These are phyloP conservation scores for Dryas integrifolia DNA, from an alignment of 331 rosid species.

Conservation along the genomic window DNA sequence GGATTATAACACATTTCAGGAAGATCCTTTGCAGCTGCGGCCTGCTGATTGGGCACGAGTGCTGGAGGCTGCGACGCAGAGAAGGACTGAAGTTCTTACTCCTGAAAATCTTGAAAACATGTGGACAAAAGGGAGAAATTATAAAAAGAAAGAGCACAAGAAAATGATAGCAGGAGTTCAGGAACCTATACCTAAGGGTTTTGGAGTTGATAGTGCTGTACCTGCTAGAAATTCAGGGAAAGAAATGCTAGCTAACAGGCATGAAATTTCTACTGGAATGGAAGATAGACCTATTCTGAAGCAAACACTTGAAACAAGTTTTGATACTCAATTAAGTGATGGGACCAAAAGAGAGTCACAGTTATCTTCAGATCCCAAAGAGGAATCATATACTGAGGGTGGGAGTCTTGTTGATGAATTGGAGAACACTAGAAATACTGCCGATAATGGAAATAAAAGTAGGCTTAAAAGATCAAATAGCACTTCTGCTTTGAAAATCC, in stretches of 20 bases:
- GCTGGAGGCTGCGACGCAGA: slow-evolving; percentile 81
- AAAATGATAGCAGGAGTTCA: slow-evolving; percentile 38
- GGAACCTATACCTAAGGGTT: slow-evolving; percentile 44
- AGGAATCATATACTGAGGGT: slow-evolving; percentile 33
- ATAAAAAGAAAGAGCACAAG: slow-evolving; percentile 76
- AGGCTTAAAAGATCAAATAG: slow-evolving; percentile 70
- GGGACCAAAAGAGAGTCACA: slow-evolving; percentile 33
- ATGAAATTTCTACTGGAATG: slow-evolving; percentile 35
- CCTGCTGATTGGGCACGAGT: slow-evolving; percentile 79
- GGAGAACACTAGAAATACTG: slow-evolving; percentile 31
- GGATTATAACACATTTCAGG: slow-evolving; percentile 31
- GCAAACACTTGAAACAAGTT: slow-evolving; percentile 26
- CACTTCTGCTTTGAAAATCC: slow-evolving; percentile 59
- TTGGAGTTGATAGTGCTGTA: slow-evolving; percentile 32
- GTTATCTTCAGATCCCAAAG: slow-evolving; percentile 34
- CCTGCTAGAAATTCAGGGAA: slow-evolving; percentile 35
- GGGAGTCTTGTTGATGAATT: slow-evolving; percentile 39
- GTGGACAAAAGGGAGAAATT: slow-evolving; percentile 97
- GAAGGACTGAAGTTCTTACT: slow-evolving; percentile 90
- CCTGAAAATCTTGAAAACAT: slow-evolving; percentile 98
- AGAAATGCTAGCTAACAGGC: slow-evolving; percentile 39
- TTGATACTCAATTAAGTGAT: slow-evolving; percentile 42
- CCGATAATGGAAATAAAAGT: slow-evolving; percentile 41
- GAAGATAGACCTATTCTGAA: slow-evolving; percentile 40
- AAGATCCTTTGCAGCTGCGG: slow-evolving; percentile 48